Conservation (phyloP, 208 protist genomes). For the Naegleria gruberi region DNA sequence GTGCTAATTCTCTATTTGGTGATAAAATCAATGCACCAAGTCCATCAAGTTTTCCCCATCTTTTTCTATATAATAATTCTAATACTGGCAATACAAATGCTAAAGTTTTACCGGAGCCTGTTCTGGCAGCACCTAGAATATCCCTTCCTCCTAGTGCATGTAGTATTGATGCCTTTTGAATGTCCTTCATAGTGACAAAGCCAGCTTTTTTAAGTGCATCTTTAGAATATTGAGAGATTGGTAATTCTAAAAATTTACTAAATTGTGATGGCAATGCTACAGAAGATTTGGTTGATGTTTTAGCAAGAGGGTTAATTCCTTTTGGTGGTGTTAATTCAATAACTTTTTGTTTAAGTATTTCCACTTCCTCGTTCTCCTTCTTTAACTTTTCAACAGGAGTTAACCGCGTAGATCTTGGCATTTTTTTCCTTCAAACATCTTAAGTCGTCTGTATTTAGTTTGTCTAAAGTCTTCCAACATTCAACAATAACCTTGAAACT, state of each 20-base stretch:
- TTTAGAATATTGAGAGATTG: slow-evolving; percentile 16
- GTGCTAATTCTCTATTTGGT: slow-evolving; percentile 94
- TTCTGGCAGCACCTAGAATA: slow-evolving; percentile 95
- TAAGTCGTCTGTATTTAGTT: no score
- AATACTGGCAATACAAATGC: slow-evolving; percentile 94
- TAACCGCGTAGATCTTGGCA: not conserved
- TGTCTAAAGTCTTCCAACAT: no score
- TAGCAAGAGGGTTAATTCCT: not conserved
- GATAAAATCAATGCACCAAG: slow-evolving; percentile 93
- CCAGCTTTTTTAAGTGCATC: not conserved
- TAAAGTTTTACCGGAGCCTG: slow-evolving; percentile 96
- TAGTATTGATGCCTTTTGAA: not conserved
- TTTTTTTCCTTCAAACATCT: not conserved
- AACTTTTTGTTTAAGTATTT: not conserved
- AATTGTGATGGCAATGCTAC: not conserved
- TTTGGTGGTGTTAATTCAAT: not conserved
- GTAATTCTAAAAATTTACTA: slow-evolving; percentile 1
- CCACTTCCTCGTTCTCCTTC: not conserved
- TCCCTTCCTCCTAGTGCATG: slow-evolving; percentile 41
- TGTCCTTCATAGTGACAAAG: not conserved
- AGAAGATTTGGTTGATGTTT: not conserved
- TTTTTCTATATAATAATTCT: slow-evolving; percentile 75
- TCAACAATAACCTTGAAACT: no score
- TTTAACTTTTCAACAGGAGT: not conserved
- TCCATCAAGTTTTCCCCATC: slow-evolving; percentile 78